A percentile compares a stretch with the other conserved stretches of the same genome.
phyloP scores from a whole-genome alignment of 139 green algal species.

The Coelastrella sp. region DNA sequence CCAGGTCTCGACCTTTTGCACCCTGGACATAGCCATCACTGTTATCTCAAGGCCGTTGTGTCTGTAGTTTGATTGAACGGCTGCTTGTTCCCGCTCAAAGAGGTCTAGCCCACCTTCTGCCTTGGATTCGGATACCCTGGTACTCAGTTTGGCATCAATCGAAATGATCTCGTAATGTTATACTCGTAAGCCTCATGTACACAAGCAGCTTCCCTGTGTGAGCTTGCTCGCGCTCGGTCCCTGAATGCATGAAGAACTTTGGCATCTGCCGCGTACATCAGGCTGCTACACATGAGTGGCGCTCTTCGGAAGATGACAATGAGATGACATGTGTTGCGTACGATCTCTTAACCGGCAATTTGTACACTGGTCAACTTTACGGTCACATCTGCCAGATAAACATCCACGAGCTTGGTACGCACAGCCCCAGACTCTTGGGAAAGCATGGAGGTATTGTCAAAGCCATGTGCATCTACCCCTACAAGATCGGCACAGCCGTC shows the following conservation, averaged over 20 bases:
- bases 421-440: constrained; percentile 24
- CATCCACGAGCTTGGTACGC: background rate
- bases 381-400: background rate
- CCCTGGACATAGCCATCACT: too few relatives aligned
- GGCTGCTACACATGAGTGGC: background rate
- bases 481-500: background rate
- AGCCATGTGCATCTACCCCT: background rate
- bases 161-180: too few relatives aligned
- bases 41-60: too few relatives aligned
- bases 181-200: too few relatives aligned
- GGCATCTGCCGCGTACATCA: background rate
- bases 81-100: too few relatives aligned
- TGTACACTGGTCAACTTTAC: constrained; percentile 3
- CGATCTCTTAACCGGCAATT: background rate
- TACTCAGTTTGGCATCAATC: too few relatives aligned
- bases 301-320: too few relatives aligned
- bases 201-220: too few relatives aligned
- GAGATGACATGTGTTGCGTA: background rate
- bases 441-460: constrained; percentile 11
- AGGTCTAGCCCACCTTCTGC: too few relatives aligned
- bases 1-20: too few relatives aligned
- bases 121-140: too few relatives aligned
- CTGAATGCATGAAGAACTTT: background rate
- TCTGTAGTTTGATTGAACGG: too few relatives aligned
- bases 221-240: background rate